phyloP scores from a whole-genome alignment of 352 stramenopile genomes.

The Thalassiosira delicatula region DNA sequence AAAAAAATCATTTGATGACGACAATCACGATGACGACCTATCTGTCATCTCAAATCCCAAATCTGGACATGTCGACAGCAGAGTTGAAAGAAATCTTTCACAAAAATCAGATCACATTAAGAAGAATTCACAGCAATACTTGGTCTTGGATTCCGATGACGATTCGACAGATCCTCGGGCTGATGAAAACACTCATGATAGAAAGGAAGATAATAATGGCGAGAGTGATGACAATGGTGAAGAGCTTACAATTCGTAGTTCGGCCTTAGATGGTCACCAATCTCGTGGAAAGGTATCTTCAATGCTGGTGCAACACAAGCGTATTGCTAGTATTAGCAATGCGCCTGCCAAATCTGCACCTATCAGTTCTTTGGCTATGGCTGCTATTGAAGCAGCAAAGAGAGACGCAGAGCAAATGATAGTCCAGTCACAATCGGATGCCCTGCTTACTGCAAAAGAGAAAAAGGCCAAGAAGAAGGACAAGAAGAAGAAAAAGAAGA shows the following conservation, averaged over 20 bases:
- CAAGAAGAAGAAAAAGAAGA: too few relatives aligned
- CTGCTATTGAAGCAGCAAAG: slow-evolving; percentile 52
- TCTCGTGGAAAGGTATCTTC: neutral
- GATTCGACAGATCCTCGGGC: slow-evolving; percentile 10
- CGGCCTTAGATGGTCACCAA: neutral
- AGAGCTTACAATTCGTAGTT: slow-evolving; percentile 2
- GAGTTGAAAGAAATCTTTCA: neutral
- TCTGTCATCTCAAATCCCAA: neutral
- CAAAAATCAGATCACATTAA: slow-evolving; percentile 1
- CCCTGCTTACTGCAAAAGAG: neutral
- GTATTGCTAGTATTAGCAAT: neutral
- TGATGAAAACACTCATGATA: neutral
- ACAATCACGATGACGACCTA: neutral
- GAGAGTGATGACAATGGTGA: slow-evolving; percentile 9
- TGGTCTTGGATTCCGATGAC: slow-evolving; percentile 48
- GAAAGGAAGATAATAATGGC: neutral
- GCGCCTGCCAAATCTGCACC: neutral
- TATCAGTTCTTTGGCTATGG: slow-evolving; percentile 39
- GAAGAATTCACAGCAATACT: neutral
- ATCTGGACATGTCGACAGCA: neutral
- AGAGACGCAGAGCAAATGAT: slow-evolving; percentile 49
- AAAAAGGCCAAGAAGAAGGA: too few relatives aligned
- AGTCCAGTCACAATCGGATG: slow-evolving; percentile 13
- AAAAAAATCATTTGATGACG: neutral
- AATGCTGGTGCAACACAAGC: slow-evolving; percentile 1